Evolutionary conservation across 495 filamentous ascomycete genomes (phyloP), one percentile per base, ranked within the genome.

Genomic region (Xylaria acuta): DNA sequence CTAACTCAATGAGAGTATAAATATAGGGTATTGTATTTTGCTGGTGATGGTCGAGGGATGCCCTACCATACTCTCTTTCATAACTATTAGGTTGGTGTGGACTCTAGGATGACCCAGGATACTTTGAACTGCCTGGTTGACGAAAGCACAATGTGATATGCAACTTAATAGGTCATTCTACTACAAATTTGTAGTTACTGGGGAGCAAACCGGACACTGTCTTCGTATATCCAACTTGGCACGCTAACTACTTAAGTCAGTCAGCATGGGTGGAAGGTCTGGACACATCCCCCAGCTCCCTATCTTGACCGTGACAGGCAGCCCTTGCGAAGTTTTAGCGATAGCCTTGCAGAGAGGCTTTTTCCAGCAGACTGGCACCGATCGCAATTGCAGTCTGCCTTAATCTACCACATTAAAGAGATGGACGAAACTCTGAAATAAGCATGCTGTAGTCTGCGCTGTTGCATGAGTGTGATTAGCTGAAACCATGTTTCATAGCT

Each of bases 401-500:
- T 36, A 11, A 22, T 20, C 18, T 32, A 59, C 9, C 2, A 32
- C 0, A 16, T 5, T 2, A 14, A 58, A 30, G 54, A 59, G 18
- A 59, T 18, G 30, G 27, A 16, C 14, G 18, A 32, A 59, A 41
- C 2, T 41, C 3, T n/a, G 5, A 59, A 18, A 62, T 25, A 41
- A 43, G 38, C 22, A 63, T 16, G 60, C 38, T 43, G 7, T 40
- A 43, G 60, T 67, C 34, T 38, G n/a, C n/a, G 49, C 14, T 22
- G 32, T 43, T 41, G 25, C 64, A 56, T 30, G 32, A 43, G n/a
- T 43, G 18, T 67, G 47, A 32, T 41, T 36, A 22, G 47, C 47
- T 67, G 14, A 22, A 38, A 43, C 5, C 49, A 56, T 30, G 65
- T 67, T 67, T 67, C 49, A 43, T 18, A 54, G 45, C 9, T 36